Conservation (phyloP, 2,329 filamentous ascomycete species). For the Tolypocladium guangdongense region DNA sequence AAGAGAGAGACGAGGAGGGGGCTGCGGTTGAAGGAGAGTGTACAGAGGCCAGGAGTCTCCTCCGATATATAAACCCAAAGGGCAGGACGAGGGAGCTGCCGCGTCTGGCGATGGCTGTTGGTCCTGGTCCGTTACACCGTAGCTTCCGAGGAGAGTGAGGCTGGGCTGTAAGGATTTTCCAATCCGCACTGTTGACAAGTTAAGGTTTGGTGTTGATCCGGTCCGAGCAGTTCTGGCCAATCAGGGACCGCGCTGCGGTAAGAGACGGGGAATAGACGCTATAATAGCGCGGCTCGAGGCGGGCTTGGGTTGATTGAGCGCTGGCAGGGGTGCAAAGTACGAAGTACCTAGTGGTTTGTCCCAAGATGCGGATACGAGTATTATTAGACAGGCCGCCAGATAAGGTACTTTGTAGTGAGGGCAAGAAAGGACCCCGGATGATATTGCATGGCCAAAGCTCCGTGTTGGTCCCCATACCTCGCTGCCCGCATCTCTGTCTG, state of each 20-base stretch:
- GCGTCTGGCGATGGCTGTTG: constrained; percentile 4
- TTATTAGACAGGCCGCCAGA: no score
- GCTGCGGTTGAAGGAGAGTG: not conserved
- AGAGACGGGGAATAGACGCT: constrained; percentile 5
- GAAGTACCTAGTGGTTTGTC: no score
- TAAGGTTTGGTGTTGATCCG: constrained; percentile 30
- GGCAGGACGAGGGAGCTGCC: constrained; percentile 1
- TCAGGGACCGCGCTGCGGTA: constrained; percentile 13
- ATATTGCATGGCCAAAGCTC: not conserved
- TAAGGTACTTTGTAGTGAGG: no score
- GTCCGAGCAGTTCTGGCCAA: constrained; percentile 18
- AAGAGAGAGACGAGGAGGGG: constrained; percentile 5
- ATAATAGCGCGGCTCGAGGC: constrained; percentile 1
- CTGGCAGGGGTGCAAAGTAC: not conserved
- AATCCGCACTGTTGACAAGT: constrained; percentile 30
- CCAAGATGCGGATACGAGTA: no score
- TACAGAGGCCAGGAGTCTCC: not conserved
- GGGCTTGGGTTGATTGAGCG: no score
- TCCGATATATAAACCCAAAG: constrained; percentile 2
- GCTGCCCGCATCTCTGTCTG: no score
- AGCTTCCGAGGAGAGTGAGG: constrained; percentile 22
- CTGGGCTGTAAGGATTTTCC: constrained; percentile 28
- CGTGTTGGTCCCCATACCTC: not conserved
- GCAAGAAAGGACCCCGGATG: not conserved
- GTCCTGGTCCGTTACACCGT: constrained; percentile 4